phyloP scores from a whole-genome alignment of 768 basidiomycete genomes.

The Boletellus emodensis region DNA sequence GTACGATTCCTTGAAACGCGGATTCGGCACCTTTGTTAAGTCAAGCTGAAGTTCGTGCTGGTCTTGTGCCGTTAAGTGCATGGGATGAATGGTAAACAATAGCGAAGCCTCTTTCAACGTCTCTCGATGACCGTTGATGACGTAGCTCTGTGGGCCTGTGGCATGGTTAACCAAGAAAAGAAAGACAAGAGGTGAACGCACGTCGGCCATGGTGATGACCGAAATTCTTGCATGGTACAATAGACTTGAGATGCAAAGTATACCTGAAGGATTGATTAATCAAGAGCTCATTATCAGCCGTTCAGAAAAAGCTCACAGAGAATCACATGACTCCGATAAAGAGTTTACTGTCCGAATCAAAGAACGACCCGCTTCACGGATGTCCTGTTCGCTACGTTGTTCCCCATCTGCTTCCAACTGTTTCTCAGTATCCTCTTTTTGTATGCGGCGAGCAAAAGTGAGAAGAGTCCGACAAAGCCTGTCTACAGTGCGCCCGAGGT shows the following conservation, averaged over 20 bases:
- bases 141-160: slow-evolving; percentile 15
- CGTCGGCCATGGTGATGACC: neutral
- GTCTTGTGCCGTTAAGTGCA: slow-evolving; percentile 30
- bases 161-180: neutral
- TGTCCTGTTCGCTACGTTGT: slow-evolving; percentile 8
- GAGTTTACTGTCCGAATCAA: slow-evolving; percentile 20
- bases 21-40: slow-evolving; percentile 16
- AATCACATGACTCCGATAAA: slow-evolving; percentile 14
- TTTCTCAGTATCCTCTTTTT: slow-evolving; percentile 12
- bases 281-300: neutral
- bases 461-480: slow-evolving; percentile 16
- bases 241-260: slow-evolving; percentile 14
- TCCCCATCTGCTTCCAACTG: slow-evolving; percentile 16
- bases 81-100: slow-evolving; percentile 24
- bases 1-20: slow-evolving; percentile 24
- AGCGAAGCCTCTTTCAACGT: slow-evolving; percentile 18
- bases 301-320: slow-evolving; percentile 10
- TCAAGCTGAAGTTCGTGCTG: slow-evolving; percentile 29
- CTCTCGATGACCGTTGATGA: slow-evolving; percentile 18
- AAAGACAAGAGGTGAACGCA: neutral
- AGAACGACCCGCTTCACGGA: slow-evolving; percentile 12
- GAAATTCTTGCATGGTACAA: neutral
- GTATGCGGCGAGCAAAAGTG: slow-evolving; percentile 8
- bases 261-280: slow-evolving; percentile 8
- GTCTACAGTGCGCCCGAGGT: slow-evolving; percentile 15